Base-by-base conservation (phyloP, 306 rosid genomes). In the Prunus dulcis region DNA sequence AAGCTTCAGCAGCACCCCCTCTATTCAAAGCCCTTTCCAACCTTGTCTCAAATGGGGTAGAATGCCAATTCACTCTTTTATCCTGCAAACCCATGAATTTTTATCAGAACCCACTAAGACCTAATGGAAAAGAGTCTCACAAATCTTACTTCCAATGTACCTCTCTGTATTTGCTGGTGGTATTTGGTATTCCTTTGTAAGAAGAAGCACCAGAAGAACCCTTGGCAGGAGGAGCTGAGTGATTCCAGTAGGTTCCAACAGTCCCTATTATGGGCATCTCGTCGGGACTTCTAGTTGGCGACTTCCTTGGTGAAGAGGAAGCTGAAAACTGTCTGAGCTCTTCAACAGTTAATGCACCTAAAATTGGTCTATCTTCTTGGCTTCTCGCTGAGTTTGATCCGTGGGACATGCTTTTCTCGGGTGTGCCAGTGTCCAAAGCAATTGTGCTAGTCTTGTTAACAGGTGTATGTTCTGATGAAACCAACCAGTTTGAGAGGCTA, bases 401-500 rank as follows among this genome's bases (percentile, higher is more conserved):
- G 20, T 67, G 87, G 32, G 93, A 81, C 71, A 34, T 68, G 87
- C 78, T 77, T 56, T 66, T 80, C 45, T 89, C 93, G 19, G 93
- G 86, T 0, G 91, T 85, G 13, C 63, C 70, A 49, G 67, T 52
- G 67, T 57, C 34, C 2, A 68, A 77, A 69, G 76, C 28, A 46
- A 56, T 66, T 3, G 76, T 58, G 72, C 79, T 57, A 25, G 75
- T 79, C 83, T 86, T 85, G 76, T 74, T 87, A 69, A 69, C 61
- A 0, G 89, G 85, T 76, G 86, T 87, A 50, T 67, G 52, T 78
- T 84, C 87, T 8, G 97, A 70, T 18, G 90, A 86, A 82, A 38
- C 87, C 88, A 93, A 77, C 98, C 98, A 93, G 78, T 86, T 91
- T 14, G 98, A 93, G 12, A 93, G 88, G 87, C 98, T 93, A 15